Conservation (phyloP, 441 rosid genomes). For the Melastoma candidum region DNA sequence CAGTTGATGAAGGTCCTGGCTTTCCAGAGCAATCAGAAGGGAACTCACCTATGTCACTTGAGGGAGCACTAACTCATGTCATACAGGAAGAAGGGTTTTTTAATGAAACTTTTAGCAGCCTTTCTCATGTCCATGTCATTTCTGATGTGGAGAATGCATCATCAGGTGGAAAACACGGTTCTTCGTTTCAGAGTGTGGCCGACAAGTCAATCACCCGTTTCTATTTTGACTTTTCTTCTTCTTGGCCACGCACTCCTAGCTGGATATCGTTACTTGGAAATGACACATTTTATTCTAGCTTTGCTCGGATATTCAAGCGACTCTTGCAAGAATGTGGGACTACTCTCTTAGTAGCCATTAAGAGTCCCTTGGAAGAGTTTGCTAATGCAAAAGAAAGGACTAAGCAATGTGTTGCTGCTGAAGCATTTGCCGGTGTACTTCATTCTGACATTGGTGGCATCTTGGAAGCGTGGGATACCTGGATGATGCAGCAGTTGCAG, state of each 20-base stretch:
- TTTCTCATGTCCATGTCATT: slow-evolving; percentile 91
- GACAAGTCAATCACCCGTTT: slow-evolving; percentile 96
- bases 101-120: slow-evolving; percentile 79
- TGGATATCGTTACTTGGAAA: slow-evolving; percentile 94
- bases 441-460: slow-evolving; percentile 94
- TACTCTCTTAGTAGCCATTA: slow-evolving; percentile 67
- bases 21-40: slow-evolving; percentile 25
- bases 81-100: slow-evolving; percentile 94
- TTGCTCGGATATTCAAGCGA: slow-evolving; percentile 95
- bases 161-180: slow-evolving; percentile 82
- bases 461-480: slow-evolving; percentile 77
- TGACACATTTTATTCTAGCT: slow-evolving; percentile 87
- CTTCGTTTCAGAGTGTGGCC: slow-evolving; percentile 86
- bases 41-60: slow-evolving; percentile 66
- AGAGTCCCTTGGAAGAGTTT: slow-evolving; percentile 76
- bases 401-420: slow-evolving; percentile 99
- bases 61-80: slow-evolving; percentile 69
- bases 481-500: slow-evolving; percentile 89
- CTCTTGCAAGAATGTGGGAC: slow-evolving; percentile 94
- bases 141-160: slow-evolving; percentile 68
- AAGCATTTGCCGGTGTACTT: slow-evolving; percentile 90
- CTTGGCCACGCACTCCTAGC: slow-evolving; percentile 99
- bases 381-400: slow-evolving; percentile 89
- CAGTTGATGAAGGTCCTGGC: slow-evolving; percentile 37
- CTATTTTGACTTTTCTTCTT: slow-evolving; percentile 93